Evolutionary conservation across 371 early-diverging fungal genomes (phyloP), one percentile per base, ranked within the genome.

Genomic region (Blastocladiella emersonii): DNA sequence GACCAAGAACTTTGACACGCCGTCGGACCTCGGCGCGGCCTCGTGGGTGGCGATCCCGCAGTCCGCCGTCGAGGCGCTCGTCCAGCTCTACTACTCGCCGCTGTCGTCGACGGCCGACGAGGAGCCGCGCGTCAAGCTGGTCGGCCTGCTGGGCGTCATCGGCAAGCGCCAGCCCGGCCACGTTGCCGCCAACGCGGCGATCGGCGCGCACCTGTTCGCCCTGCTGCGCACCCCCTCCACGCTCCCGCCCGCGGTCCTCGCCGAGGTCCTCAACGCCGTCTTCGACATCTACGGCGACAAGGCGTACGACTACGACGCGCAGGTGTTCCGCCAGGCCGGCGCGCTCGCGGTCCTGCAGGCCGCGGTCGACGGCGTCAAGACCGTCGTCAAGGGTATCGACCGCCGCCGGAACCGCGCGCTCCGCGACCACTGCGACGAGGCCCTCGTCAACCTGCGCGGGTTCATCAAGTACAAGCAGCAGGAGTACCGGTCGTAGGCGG

Each of bases 281-380:
- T 93, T 77, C 69, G 94, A 93, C 66, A 82, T 93, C 12, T 95
- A 93, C 70, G 83, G 82, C 37, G 95, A 95, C 67, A 80, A 75
- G 45, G 78, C 72, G 8, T 92, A 81, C 70, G 91, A 90, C 65
- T 93, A 93, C 66, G 92, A 94, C 70, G 67, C 65, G 41, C 86
- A 89, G 2, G 90, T 92, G 0, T 93, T 83, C 76, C 85, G 91
- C 8, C 71, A 81, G 41, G 80, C 80, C n/a, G 76, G 75, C 23
- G 88, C 82, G 60, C 71, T 87, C 41, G 64, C 69, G 23, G 76
- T 73, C 41, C 74, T 95, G 36, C 76, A 79, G 66, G 74, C 75
- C 36, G 62, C 83, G 44, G 65, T 78, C 30, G 59, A 43, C 27
- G 43, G 59, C 27, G 35, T 71, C 45, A 70, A 65, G 41, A 53